A percentile compares a stretch with the other conserved stretches of the same genome.
phyloP scores from a whole-genome alignment of 768 basidiomycete genomes.

The Kwoniella sp. region DNA sequence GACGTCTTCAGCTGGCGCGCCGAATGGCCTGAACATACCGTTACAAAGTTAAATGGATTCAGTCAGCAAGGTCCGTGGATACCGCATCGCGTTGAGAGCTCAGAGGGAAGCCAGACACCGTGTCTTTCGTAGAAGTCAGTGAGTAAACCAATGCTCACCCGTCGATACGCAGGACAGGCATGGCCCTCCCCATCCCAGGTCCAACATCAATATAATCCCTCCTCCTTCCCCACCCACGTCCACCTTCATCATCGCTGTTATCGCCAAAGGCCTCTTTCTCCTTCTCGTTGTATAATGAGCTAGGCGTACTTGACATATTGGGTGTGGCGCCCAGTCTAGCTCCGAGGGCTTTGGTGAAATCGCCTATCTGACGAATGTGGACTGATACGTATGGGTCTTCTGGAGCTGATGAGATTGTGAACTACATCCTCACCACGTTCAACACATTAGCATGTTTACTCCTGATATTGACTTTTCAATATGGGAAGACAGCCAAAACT shows the following conservation, averaged over 20 bases:
- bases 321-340: constrained; percentile 68
- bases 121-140: too few relatives aligned
- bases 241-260: constrained; percentile 63
- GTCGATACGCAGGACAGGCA: constrained; percentile 45
- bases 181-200: constrained; percentile 47
- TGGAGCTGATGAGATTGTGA: constrained; percentile 92
- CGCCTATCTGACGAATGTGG: constrained; percentile 81
- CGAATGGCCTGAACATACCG: constrained; percentile 68
- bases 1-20: constrained; percentile 89
- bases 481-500: too few relatives aligned
- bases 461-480: too few relatives aligned
- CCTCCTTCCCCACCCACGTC: constrained; percentile 60
- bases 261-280: constrained; percentile 66
- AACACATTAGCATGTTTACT: too few relatives aligned
- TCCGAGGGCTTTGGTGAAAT: constrained; percentile 66
- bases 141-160: too few relatives aligned
- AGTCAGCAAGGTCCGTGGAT: too few relatives aligned
- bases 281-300: background rate
- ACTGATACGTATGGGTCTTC: constrained; percentile 90
- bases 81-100: too few relatives aligned
- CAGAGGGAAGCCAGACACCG: too few relatives aligned
- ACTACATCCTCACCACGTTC: too few relatives aligned
- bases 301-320: constrained; percentile 14
- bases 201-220: constrained; percentile 77
- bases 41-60: too few relatives aligned